Base-by-base conservation (phyloP, 2,329 filamentous ascomycete species). In the Pezicula rhizophila region DNA sequence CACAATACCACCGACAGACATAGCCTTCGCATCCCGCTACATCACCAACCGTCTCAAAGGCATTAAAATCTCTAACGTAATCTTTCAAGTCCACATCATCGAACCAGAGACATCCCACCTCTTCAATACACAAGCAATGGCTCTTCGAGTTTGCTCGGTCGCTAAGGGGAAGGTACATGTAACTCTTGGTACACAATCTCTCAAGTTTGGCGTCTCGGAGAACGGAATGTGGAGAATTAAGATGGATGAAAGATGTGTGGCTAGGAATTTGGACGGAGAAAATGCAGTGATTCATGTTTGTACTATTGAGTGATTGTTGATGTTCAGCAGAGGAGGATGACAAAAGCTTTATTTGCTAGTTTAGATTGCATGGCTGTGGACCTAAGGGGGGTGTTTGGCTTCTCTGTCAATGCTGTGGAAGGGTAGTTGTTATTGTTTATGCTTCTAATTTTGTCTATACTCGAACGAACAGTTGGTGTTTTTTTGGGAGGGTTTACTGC, bases 1-100 rank as follows among this genome's bases (percentile, higher is more conserved):
- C 42, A 18, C 40, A 35, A 12, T 31, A 12, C 3, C 28, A 10
- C 26, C 5, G 4, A 14, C n/a, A 60, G 58, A 59, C 7, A 39
- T 60, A 11, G 58, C 58, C 2, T 60, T 55, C 34, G 59, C 58
- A 8, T 34, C 55, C 4, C 15, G 45, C 4, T 57, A 60, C 31
- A 45, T 60, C 15, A 18, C 20, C 28, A 40, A 48, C 2, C 38
- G 44, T 5, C 48, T 45, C 3, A 33, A 40, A 4, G 52, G 52
- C 10, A 52, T 54, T 15, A 55, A 47, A 25, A 43, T 54, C 12
- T 41, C 45, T 11, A 48, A 47, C 11, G 52, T 46, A 2, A 57
- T 44, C 23, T 58, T 57, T 31, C 48, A 49, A 18, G 42, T 49
- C 20, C 33, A 51, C 6, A 33, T 41, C 12, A 17, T 59, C 10